A percentile compares a stretch with the other conserved stretches of the same genome.
These are phyloP conservation scores for Solanum ossicruentum DNA, from an alignment of 257 asterid genomes.

Conservation along the genomic window DNA sequence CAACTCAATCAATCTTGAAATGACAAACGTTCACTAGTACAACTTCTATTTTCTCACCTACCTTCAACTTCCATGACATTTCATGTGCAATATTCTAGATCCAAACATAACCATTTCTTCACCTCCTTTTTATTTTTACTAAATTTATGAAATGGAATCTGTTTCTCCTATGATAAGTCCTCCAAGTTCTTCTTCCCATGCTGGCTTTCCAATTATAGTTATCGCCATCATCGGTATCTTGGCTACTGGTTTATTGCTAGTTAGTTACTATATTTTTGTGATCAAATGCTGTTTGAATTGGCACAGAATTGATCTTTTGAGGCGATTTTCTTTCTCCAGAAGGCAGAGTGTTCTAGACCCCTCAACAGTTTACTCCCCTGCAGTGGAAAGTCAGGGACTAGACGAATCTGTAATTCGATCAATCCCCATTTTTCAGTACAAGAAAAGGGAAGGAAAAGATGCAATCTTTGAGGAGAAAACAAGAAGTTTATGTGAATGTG, in stretches of 20 bases:
- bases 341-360: constrained; percentile 27
- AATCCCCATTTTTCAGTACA: constrained; percentile 49
- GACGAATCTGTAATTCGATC: constrained; percentile 44
- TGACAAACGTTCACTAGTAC: not conserved
- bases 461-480: not conserved
- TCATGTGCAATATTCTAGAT: constrained; percentile 5
- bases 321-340: constrained; percentile 46
- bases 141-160: constrained; percentile 10
- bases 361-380: constrained; percentile 18
- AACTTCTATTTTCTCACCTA: not conserved
- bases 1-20: not conserved
- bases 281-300: constrained; percentile 80
- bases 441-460: constrained; percentile 4
- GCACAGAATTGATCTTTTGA: constrained; percentile 55
- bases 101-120: not conserved
- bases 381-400: constrained; percentile 44
- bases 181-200: constrained; percentile 21
- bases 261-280: constrained; percentile 71
- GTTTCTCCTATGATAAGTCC: constrained; percentile 22
- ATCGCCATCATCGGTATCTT: constrained; percentile 70
- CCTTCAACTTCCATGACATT: not conserved
- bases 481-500: constrained; percentile 28
- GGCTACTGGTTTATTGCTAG: constrained; percentile 66
- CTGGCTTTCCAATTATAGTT: constrained; percentile 61
- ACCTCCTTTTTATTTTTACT: not conserved